Evolutionary conservation across 768 basidiomycete species (phyloP), one percentile per base, ranked within the genome.

Genomic region (Psilocybe subaeruginosa): DNA sequence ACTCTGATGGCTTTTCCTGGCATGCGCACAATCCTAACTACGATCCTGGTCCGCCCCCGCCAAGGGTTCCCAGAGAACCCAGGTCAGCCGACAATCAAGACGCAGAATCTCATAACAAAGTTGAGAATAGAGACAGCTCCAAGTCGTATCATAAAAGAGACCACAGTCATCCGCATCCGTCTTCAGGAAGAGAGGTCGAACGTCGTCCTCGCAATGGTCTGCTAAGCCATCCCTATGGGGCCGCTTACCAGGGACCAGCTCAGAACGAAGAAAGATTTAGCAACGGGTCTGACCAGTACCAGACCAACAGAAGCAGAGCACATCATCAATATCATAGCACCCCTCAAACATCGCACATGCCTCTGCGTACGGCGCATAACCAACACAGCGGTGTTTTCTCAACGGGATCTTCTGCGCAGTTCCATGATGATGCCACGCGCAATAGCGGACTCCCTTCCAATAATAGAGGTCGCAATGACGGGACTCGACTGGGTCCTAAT

Each of bases 1-100:
- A 85, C 41, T 74, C 77, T 30, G 69, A 76, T 17, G 80, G 81
- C 17, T 65, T 67, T 55, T 69, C 69, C 11, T 92, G 91, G 91
- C 67, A 70, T 29, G 75, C 87, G 3, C 69, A 74, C 58, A 92
- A 91, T 65, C 88, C 91, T 1, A 69, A 79, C 52, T 92, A 92
- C 70, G 89, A 92, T 72, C 86, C 89, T 37, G 90, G 89, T 1
- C 89, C 87, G 7, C 84, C 80, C 0, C 82, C 82, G 23, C 84
- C 82, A 19, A 78, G 60, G 37, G 50, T 54, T 56, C 66, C 68
- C 19, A 63, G 62, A 61, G 66, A 65, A 56, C 47, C 56, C 33
- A 63, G 60, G 52, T 55, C n/a, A 56, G 41, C 53, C n/a, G 56
- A 47, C 19, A 37, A n/a, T 35, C 11, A 27, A 12, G 43, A 8